Evolutionary conservation across 2,329 filamentous ascomycete genomes (phyloP).

Genomic region (Drechslera avenae): DNA sequence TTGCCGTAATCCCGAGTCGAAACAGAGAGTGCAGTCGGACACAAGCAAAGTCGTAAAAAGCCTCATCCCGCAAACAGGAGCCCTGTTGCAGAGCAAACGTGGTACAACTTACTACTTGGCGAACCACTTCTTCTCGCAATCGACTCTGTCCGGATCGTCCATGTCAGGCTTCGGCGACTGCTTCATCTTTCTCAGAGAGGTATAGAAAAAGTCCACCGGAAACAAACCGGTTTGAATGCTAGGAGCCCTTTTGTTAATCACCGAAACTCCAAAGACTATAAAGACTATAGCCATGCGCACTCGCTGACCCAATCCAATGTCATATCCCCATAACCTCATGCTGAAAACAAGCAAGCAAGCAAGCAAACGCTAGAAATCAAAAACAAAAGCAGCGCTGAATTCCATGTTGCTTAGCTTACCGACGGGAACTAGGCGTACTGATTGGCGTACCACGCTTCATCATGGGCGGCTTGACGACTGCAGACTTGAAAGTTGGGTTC

Average conservation of each 20-base stretch:
- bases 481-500: conserved; percentile 19
- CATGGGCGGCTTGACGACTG: conserved; percentile 37
- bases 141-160: no score
- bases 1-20: no score
- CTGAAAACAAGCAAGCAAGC: conserved; percentile 1
- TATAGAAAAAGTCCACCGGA: neutral
- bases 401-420: conserved; percentile 15
- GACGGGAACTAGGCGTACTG: conserved; percentile 18
- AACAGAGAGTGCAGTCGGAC: no score
- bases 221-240: neutral
- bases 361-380: conserved; percentile 1
- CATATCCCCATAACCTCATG: neutral
- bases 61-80: no score
- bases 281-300: neutral
- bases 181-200: no score
- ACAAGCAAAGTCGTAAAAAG: no score
- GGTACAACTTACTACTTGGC: no score
- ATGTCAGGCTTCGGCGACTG: neutral
- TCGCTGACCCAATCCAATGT: neutral
- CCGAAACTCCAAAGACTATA: neutral
- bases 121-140: no score
- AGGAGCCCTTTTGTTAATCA: neutral
- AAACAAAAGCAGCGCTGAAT: conserved; percentile 1
- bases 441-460: conserved; percentile 26
- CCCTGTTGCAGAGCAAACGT: no score